Percentiles rank a stretch among this genome's conserved stretches.
Evolutionary conservation across 2,329 filamentous ascomycete genomes (phyloP).

Genomic region (Fusarium transvaalense): DNA sequence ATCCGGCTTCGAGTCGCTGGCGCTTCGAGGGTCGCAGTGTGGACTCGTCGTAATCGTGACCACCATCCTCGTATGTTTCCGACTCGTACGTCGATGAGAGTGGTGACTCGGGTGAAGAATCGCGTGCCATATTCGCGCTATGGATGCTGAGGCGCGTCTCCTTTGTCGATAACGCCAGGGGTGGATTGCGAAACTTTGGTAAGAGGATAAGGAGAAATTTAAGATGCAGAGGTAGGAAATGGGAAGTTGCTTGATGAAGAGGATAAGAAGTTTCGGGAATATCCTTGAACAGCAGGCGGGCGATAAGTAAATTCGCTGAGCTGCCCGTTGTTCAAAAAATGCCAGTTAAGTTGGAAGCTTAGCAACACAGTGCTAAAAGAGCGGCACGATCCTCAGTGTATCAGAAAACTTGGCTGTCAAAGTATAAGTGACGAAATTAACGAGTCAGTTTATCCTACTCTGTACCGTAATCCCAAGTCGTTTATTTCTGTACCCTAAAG

Average conservation of each 20-base stretch:
- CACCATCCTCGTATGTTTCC: constrained; percentile 62
- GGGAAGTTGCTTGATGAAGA: constrained; percentile 1
- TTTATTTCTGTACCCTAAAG: background rate
- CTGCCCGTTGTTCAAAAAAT: constrained; percentile 39
- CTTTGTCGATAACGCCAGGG: constrained; percentile 19
- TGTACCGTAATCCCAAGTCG: background rate
- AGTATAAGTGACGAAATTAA: background rate
- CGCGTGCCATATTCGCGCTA: constrained; percentile 53
- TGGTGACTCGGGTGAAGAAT: constrained; percentile 60
- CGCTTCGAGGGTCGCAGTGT: constrained; percentile 62
- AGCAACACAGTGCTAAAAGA: constrained; percentile 42
- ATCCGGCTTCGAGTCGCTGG: constrained; percentile 60
- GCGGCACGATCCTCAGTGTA: background rate
- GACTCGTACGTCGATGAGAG: constrained; percentile 62
- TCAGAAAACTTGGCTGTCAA: background rate
- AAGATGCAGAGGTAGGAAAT: background rate
- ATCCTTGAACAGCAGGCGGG: constrained; percentile 15
- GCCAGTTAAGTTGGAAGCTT: constrained; percentile 46
- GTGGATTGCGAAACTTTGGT: constrained; percentile 13
- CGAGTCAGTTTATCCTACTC: background rate
- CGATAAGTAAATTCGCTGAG: constrained; percentile 27
- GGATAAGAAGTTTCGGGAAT: constrained; percentile 2
- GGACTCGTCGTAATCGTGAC: constrained; percentile 57
- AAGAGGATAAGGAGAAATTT: background rate
- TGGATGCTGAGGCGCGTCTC: constrained; percentile 42